Conservation (phyloP, 108 stramenopile genomes). For the Cyclotella kingstonii region DNA sequence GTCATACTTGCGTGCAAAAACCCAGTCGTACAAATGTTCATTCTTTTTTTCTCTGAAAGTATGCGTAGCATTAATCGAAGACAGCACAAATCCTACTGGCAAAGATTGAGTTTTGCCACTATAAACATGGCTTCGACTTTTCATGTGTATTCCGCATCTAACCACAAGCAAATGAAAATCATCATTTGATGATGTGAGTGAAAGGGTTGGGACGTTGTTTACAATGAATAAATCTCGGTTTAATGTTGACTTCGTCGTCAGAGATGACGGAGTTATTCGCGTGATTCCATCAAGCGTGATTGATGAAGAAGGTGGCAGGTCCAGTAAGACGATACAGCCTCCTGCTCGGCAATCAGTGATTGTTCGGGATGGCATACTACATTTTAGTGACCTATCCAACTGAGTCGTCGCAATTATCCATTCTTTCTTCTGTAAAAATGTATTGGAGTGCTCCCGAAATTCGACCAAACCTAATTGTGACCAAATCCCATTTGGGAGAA, state of each 20-base stretch:
- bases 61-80: background rate
- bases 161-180: conserved; percentile 40
- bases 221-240: conserved; percentile 27
- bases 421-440: background rate
- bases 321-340: conserved; percentile 35
- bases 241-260: conserved; percentile 5
- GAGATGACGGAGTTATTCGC: conserved; percentile 25
- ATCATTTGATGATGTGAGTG: background rate
- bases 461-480: too few relatives aligned
- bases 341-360: conserved; percentile 5
- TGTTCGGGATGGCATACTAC: background rate
- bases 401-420: too few relatives aligned
- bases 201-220: conserved; percentile 3
- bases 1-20: conserved; percentile 63
- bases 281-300: conserved; percentile 42
- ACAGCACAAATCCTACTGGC: conserved; percentile 35
- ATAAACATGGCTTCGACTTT: background rate
- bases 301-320: conserved; percentile 36
- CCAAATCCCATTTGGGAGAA: too few relatives aligned
- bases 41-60: background rate
- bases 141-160: conserved; percentile 10
- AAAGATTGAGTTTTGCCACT: conserved; percentile 1
- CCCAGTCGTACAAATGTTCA: conserved; percentile 31
- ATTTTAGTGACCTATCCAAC: too few relatives aligned
- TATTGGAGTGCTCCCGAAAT: too few relatives aligned